These are phyloP conservation scores for Xerocomellus dryophilus DNA, from an alignment of 768 basidiomycete species.

Conservation along the genomic window DNA sequence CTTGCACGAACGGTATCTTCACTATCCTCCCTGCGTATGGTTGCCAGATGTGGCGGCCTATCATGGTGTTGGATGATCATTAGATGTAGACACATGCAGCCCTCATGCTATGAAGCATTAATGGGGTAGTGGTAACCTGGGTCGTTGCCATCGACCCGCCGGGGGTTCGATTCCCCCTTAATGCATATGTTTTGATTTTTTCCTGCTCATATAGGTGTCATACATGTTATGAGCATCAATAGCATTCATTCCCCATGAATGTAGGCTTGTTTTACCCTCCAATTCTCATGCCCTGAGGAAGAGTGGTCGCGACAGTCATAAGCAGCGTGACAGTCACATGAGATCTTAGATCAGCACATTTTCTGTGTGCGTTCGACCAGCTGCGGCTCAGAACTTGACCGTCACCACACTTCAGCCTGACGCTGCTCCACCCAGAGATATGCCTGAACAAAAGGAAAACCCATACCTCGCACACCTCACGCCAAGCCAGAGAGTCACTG, in stretches of 20 bases:
- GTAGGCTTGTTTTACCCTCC: no score
- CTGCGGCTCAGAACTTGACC: neutral
- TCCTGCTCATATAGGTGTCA: neutral
- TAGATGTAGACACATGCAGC: neutral
- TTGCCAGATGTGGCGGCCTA: neutral
- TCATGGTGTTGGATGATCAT: neutral
- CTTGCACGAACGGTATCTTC: neutral
- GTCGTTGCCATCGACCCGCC: conserved; percentile 78
- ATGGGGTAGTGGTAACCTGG: conserved; percentile 68
- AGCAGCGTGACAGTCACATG: conserved; percentile 2
- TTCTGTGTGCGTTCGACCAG: neutral
- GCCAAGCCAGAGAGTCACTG: conserved; percentile 30
- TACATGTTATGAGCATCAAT: neutral
- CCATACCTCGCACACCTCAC: conserved; percentile 52
- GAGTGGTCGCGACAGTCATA: neutral
- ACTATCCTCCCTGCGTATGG: neutral
- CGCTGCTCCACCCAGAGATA: neutral
- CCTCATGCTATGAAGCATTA: conserved; percentile 10
- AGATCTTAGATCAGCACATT: conserved; percentile 15
- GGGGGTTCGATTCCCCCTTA: conserved; percentile 73
- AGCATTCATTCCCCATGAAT: neutral
- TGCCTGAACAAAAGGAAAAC: conserved; percentile 37
- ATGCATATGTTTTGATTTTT: conserved; percentile 9
- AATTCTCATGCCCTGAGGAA: no score
- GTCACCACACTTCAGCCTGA: neutral